Conservation (phyloP, 2,329 filamentous ascomycete species). For the Aurifilum marmelostoma region DNA sequence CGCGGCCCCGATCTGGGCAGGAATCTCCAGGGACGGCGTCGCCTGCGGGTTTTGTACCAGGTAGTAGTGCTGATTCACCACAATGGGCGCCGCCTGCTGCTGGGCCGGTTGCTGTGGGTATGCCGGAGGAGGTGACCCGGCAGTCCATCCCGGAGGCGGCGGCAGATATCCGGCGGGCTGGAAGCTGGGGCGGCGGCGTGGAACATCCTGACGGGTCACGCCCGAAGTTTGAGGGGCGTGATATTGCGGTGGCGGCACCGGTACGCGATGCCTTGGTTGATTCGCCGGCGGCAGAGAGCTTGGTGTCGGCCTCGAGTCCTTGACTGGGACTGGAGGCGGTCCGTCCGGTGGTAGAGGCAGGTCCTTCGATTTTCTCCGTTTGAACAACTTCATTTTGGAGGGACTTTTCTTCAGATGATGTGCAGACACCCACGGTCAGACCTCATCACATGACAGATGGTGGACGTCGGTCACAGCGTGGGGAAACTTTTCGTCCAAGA, state of each 20-base stretch:
- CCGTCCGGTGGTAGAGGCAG: slow-evolving; percentile 11
- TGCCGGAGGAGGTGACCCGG: slow-evolving; percentile 28
- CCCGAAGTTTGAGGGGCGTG: slow-evolving; percentile 23
- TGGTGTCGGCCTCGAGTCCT: slow-evolving; percentile 10
- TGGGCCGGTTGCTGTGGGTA: slow-evolving; percentile 35
- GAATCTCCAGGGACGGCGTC: not conserved
- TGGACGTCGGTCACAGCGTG: not conserved
- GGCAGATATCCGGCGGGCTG: slow-evolving; percentile 36
- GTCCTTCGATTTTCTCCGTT: slow-evolving; percentile 25
- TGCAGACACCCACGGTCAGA: not conserved
- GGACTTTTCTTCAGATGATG: not conserved
- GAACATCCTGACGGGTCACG: slow-evolving; percentile 13
- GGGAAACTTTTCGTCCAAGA: not conserved
- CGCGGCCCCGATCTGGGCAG: slow-evolving; percentile 25
- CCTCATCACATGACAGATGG: slow-evolving; percentile 4
- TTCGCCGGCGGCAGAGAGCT: not conserved
- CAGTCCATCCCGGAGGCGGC: slow-evolving; percentile 34
- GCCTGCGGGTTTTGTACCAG: slow-evolving; percentile 37
- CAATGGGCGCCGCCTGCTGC: slow-evolving; percentile 45
- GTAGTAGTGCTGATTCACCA: slow-evolving; percentile 59
- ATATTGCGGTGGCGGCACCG: slow-evolving; percentile 14
- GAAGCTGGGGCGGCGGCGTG: slow-evolving; percentile 25
- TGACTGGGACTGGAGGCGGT: slow-evolving; percentile 11
- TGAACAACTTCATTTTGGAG: slow-evolving; percentile 26
- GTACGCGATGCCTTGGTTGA: not conserved